phyloP scores from a whole-genome alignment of 495 filamentous ascomycete species.

The Apiosordaria backusii region DNA sequence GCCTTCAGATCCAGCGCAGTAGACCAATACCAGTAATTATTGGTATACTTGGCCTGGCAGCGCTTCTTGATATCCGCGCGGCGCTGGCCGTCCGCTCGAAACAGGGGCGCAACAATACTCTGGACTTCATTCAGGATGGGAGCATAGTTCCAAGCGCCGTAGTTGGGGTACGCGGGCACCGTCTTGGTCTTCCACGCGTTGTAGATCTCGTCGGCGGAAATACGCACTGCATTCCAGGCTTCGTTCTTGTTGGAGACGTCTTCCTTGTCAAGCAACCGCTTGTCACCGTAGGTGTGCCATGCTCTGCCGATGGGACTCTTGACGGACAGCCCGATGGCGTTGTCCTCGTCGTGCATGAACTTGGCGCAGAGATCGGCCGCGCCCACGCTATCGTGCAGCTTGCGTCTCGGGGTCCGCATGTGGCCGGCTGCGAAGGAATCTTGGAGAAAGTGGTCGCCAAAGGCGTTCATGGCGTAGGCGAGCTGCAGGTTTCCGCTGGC shows the following conservation, averaged over 20 bases:
- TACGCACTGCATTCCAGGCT: slow-evolving; percentile 11
- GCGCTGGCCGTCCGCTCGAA: neutral
- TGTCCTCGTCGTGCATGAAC: slow-evolving; percentile 27
- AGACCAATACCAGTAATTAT: neutral
- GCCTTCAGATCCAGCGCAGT: neutral
- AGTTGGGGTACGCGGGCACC: neutral
- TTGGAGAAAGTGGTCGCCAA: slow-evolving; percentile 28
- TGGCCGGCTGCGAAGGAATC: slow-evolving; percentile 26
- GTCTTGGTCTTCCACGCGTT: slow-evolving; percentile 6
- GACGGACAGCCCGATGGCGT: slow-evolving; percentile 19
- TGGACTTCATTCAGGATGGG: neutral
- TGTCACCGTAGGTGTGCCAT: slow-evolving; percentile 22
- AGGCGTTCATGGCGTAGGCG: slow-evolving; percentile 27
- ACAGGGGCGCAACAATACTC: slow-evolving; percentile 1
- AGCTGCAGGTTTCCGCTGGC: slow-evolving; percentile 9
- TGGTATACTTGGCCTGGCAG: slow-evolving; percentile 1
- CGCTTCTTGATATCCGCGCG: neutral
- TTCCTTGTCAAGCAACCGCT: slow-evolving; percentile 10
- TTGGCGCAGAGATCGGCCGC: slow-evolving; percentile 10
- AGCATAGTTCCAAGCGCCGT: neutral
- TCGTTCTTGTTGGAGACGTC: slow-evolving; percentile 12
- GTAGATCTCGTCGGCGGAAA: slow-evolving; percentile 21
- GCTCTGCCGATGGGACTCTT: slow-evolving; percentile 2
- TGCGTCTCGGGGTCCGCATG: slow-evolving; percentile 19
- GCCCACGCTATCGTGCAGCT: slow-evolving; percentile 7